Conservation (phyloP, 202 grass and related monocot genomes). For the Elaeis oleifera region DNA sequence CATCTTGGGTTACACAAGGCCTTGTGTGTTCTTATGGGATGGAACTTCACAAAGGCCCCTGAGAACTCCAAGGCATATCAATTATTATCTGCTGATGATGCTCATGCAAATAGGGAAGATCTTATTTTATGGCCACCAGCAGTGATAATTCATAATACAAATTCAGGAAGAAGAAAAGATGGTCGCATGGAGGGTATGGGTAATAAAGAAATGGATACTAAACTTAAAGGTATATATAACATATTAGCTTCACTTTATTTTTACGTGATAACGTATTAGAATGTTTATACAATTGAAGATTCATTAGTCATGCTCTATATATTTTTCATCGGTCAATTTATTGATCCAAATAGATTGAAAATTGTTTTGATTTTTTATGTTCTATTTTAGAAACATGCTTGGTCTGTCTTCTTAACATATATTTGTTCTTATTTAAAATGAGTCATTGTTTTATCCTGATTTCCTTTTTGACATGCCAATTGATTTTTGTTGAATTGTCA, state of each 20-base stretch:
- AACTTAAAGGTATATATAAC: constrained; percentile 60
- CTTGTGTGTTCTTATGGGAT: constrained; percentile 73
- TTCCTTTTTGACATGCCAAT: too few species aligned
- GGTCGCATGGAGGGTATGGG: constrained; percentile 40
- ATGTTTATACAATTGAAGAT: too few species aligned
- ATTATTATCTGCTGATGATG: constrained; percentile 40
- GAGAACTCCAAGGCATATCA: constrained; percentile 46
- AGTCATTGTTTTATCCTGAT: too few species aligned
- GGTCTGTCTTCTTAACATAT: too few species aligned
- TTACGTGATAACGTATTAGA: constrained; percentile 10
- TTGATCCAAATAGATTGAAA: too few species aligned
- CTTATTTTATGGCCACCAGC: constrained; percentile 75
- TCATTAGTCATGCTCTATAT: too few species aligned
- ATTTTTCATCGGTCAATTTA: too few species aligned
- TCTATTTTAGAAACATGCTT: too few species aligned
- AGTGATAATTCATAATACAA: constrained; percentile 60
- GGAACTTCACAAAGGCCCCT: constrained; percentile 55
- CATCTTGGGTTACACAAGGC: constrained; percentile 83
- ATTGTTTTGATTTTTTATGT: too few species aligned
- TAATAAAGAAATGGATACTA: constrained; percentile 67
- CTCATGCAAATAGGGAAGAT: constrained; percentile 67
- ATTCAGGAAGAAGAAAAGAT: constrained; percentile 36
- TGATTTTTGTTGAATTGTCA: too few species aligned
- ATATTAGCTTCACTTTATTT: constrained; percentile 20
- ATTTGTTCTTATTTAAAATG: too few species aligned